These are phyloP conservation scores for Sanghuangporus sanghuang DNA, from an alignment of 1,284 basidiomycete genomes.

Conservation along the genomic window DNA sequence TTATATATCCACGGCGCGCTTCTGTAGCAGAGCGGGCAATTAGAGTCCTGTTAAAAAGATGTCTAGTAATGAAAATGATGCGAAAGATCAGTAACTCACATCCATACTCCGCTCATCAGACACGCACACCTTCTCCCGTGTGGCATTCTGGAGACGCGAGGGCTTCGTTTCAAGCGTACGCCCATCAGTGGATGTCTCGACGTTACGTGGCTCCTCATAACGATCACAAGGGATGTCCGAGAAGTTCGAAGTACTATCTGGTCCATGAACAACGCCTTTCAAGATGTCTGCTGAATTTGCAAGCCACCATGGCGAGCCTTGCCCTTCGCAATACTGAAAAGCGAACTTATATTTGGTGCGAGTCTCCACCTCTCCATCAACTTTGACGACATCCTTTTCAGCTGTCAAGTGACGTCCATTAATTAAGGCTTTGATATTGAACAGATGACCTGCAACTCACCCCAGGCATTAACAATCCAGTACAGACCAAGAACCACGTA, in stretches of 20 bases:
- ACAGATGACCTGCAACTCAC: slow-evolving; percentile 31
- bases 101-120: not conserved
- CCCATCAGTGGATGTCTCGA: not conserved
- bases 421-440: not conserved
- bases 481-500: slow-evolving; percentile 75
- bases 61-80: not conserved
- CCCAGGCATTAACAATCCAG: slow-evolving; percentile 65
- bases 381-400: slow-evolving; percentile 51
- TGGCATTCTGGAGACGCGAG: too few relatives aligned
- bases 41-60: not conserved
- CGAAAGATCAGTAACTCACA: not conserved
- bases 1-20: slow-evolving; percentile 48
- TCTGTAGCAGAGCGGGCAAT: slow-evolving; percentile 28
- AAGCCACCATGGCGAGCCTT: slow-evolving; percentile 38
- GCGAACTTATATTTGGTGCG: slow-evolving; percentile 73
- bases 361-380: slow-evolving; percentile 31
- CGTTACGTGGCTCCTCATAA: too few relatives aligned
- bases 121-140: too few relatives aligned
- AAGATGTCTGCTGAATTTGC: not conserved
- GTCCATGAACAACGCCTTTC: too few relatives aligned
- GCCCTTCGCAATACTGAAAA: slow-evolving; percentile 72
- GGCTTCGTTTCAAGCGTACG: too few relatives aligned
- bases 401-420: slow-evolving; percentile 36
- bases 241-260: not conserved
- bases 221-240: not conserved